phyloP scores from a whole-genome alignment of 768 basidiomycete species.

The Auricularia auricula-judae region DNA sequence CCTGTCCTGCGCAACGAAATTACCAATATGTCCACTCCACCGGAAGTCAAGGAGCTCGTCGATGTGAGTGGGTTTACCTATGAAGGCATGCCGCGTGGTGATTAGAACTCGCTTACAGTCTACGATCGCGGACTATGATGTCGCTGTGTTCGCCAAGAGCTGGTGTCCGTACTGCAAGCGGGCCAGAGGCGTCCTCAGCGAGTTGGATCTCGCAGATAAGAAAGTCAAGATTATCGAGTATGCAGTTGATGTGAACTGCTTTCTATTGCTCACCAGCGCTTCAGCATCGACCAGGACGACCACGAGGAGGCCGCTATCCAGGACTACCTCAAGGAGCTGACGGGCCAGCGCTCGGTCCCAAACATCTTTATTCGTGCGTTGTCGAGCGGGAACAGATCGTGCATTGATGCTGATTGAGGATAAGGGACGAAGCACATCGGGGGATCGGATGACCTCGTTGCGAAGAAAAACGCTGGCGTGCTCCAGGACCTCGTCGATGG shows the following conservation, averaged over 20 bases:
- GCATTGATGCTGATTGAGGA: neutral
- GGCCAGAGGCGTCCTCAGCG: constrained; percentile 36
- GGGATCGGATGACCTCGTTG: neutral
- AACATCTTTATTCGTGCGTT: constrained; percentile 62
- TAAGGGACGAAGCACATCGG: neutral
- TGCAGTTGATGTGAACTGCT: constrained; percentile 9
- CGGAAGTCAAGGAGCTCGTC: neutral
- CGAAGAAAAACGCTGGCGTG: neutral
- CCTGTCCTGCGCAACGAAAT: too few relatives aligned
- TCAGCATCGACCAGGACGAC: constrained; percentile 46
- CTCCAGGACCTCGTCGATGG: neutral
- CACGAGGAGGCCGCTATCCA: constrained; percentile 53
- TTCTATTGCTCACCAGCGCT: neutral
- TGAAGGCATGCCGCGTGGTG: too few relatives aligned
- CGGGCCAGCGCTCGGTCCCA: constrained; percentile 62
- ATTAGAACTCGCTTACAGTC: constrained; percentile 17
- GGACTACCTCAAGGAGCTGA: constrained; percentile 48
- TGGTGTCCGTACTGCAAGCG: constrained; percentile 41
- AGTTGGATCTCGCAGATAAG: neutral
- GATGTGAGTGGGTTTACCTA: neutral
- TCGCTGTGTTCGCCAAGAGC: constrained; percentile 51
- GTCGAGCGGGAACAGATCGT: neutral
- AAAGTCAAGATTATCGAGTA: constrained; percentile 37
- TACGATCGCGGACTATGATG: constrained; percentile 37
- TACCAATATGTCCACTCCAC: too few relatives aligned